Base-by-base conservation (phyloP, 129 eudicot genomes). In the Pseudognaphalium luteoalbum region DNA sequence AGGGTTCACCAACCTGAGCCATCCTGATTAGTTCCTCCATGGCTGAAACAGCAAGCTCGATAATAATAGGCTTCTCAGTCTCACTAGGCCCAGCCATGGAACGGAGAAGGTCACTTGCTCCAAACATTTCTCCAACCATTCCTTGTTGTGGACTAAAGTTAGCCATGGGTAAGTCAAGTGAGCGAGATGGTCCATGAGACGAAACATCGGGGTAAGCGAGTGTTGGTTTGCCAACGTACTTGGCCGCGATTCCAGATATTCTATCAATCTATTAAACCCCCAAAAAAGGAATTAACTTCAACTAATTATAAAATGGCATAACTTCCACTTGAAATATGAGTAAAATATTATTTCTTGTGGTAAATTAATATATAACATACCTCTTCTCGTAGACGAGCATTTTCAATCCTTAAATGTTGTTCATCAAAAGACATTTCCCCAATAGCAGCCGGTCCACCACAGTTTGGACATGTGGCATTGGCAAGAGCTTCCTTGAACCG, bases 351-450 rank as follows among this genome's bases (percentile, higher is more conserved):
- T 28, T n/a, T 68, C 14, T 78, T 32, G 28, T 16, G 68, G 71
- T 51, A 51, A 16, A 12, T 17, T 51, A 25, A 33, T n/a, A 25
- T 37, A 2, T 63, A 17, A 54, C 47, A 7, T 83, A 94, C 97
- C 90, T 94, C 99, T 80, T 94, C 99, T 67, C 96, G 89, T 39
- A 94, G 77, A 56, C 96, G 96, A 78, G 90, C 90, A 85, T 94
- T 94, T 59, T 94, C 99, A 30, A 94, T 84, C 81, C 97, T 87
- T 77, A 94, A 72, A 17, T 94, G 97, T 72, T 94, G 97, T 76
- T 94, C 99, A 61, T 94, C 99, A 34, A 89, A 91, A 2, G 99
- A 94, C 97, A 91, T 94, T 79, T 94, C 99, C 33, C 94, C 99
- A 25, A 94, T 79, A 61, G 96, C 86, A 66, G 97, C 92, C 0